Conservation (phyloP, 495 filamentous ascomycete species). For the Xylona heveae region DNA sequence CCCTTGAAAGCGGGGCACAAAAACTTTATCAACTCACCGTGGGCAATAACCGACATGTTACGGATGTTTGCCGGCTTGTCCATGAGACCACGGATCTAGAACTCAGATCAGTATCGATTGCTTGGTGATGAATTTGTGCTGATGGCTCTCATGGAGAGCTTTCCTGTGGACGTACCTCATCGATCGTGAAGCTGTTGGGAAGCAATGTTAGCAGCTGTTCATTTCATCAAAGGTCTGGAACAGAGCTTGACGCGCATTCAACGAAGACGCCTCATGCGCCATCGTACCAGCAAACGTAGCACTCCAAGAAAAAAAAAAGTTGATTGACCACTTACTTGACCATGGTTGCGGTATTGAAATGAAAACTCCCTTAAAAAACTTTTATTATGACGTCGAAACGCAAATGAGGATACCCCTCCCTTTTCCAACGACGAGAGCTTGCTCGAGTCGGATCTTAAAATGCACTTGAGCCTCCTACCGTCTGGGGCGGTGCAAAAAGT, state of each 20-base stretch:
- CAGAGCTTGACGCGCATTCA: background rate
- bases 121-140: too few species aligned
- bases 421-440: too few species aligned
- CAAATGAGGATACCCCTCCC: too few species aligned
- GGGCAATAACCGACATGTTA: conserved; percentile 99
- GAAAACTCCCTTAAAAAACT: conserved; percentile 21
- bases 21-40: conserved; percentile 36
- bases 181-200: conserved; percentile 80
- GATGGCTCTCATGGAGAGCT: background rate
- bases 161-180: conserved; percentile 40
- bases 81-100: conserved; percentile 79
- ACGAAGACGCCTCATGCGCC: background rate
- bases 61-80: conserved; percentile 96
- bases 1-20: background rate
- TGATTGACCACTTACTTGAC: conserved; percentile 69
- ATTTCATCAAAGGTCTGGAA: background rate
- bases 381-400: conserved; percentile 5
- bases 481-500: too few species aligned
- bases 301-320: conserved; percentile 2
- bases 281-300: background rate
- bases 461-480: too few species aligned
- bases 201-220: conserved; percentile 4
- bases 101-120: conserved; percentile 11
- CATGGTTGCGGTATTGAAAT: conserved; percentile 77
- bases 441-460: too few species aligned